phyloP scores from a whole-genome alignment of 139 green algal species.

The Coelastrella sp. region DNA sequence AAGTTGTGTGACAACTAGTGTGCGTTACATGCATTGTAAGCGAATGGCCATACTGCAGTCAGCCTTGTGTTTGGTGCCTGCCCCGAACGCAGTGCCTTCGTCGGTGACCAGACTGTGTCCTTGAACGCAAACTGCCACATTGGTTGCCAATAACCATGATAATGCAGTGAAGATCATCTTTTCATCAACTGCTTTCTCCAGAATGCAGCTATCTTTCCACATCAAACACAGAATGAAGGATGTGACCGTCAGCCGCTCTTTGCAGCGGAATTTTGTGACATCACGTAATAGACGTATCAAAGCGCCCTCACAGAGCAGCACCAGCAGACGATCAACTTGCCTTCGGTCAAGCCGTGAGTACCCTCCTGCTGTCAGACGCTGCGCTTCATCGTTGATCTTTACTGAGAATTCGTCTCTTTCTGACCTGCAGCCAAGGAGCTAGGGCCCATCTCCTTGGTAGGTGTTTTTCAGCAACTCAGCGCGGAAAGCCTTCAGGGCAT shows the following conservation, averaged over 20 bases:
- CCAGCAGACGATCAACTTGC: slow-evolving; percentile 6
- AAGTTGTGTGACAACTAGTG: too few relatives aligned
- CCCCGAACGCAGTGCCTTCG: too few relatives aligned
- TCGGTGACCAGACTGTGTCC: too few relatives aligned
- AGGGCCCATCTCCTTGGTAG: slow-evolving; percentile 25
- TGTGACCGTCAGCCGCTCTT: not conserved
- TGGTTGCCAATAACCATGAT: not conserved
- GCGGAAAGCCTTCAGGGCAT: not conserved
- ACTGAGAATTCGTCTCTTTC: not conserved
- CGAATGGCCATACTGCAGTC: too few relatives aligned
- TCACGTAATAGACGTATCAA: too few relatives aligned
- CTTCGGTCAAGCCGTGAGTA: slow-evolving; percentile 19
- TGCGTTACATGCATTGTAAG: too few relatives aligned
- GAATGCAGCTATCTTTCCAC: not conserved
- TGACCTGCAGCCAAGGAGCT: slow-evolving; percentile 26
- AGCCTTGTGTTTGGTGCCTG: too few relatives aligned
- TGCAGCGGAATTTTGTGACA: too few relatives aligned
- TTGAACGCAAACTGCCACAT: too few relatives aligned
- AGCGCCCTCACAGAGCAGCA: not conserved
- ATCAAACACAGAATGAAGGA: not conserved
- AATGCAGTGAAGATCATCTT: not conserved
- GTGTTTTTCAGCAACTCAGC: slow-evolving; percentile 28
- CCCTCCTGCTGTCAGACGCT: not conserved
- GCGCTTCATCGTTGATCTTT: not conserved
- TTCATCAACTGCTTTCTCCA: not conserved